phyloP scores from a whole-genome alignment of 2,329 filamentous ascomycete species.

The Fusarium graminum region DNA sequence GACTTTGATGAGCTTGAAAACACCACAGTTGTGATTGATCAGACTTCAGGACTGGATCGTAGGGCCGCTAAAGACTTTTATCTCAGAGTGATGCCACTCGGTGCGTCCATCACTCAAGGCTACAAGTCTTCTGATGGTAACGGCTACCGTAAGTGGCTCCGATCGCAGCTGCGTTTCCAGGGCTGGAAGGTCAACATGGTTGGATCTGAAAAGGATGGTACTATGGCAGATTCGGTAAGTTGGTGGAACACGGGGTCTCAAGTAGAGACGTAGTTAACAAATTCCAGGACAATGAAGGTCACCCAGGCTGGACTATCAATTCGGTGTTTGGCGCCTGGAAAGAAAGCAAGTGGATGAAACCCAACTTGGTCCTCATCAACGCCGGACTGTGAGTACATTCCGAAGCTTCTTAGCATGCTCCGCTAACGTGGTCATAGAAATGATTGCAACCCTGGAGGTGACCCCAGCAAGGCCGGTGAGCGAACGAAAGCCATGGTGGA shows the following conservation, averaged over 20 bases:
- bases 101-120: slow-evolving; percentile 4
- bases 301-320: neutral
- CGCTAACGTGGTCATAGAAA: neutral
- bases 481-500: neutral
- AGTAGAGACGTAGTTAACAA: too few species aligned
- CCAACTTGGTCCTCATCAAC: slow-evolving; percentile 7
- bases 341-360: slow-evolving; percentile 6
- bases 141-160: slow-evolving; percentile 7
- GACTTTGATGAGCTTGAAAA: neutral
- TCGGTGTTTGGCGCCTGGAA: neutral
- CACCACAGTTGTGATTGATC: neutral
- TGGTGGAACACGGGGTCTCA: accelerated
- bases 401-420: accelerated
- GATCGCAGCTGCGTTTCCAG: slow-evolving; percentile 2
- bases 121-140: slow-evolving; percentile 9
- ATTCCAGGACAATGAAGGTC: neutral
- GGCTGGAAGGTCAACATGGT: slow-evolving; percentile 15
- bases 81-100: slow-evolving; percentile 8
- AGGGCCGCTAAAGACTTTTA: slow-evolving; percentile 15
- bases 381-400: neutral
- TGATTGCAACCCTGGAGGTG: neutral
- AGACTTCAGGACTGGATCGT: neutral
- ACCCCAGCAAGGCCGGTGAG: neutral
- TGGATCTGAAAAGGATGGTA: neutral
- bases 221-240: slow-evolving; percentile 6